Evolutionary conservation across 352 stramenopile species (phyloP), one percentile per base, ranked within the genome.

Genomic region (Aphanomyces cochlioides): DNA sequence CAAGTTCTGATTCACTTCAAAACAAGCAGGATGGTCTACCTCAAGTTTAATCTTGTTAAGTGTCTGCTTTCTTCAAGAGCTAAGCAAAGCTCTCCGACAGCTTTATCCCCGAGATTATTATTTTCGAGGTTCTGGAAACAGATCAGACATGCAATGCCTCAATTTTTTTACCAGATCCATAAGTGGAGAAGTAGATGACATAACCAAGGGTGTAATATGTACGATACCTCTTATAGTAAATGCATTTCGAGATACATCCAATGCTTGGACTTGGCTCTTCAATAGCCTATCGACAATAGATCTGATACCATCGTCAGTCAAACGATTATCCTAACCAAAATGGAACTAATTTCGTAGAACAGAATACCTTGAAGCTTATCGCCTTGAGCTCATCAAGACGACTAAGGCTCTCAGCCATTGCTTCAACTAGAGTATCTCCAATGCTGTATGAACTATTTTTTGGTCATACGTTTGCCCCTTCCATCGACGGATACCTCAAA

Each of bases 381-480:
- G 21, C 34, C 5, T 21, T 63, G 13, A 70, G 40, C 4, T 47
- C 48, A 1, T 60, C 47, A 5, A 70, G 59, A 39, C 21, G 15
- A 36, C 43, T 17, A 10, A 70, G 39, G 19, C 64, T 70, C 15
- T 70, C 50, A 8, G 50, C 15, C 36, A 70, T 17, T 36, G 64
- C 64, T 5, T 19, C 8, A n/a, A 70, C 39, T 6, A 70, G 47
- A 36, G 28, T 34, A 39, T 70, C 64, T 34, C 64, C 64, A 37
- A 70, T 70, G 47, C 64, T 70, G 54, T 70, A 70, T 28, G 64
- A 70, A 15, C 64, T 70, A 40, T n/a, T 41, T 19, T 12, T 48
- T 41, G 34, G 12, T 7, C 56, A 40, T 38, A 38, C 17, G 10
- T 58, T 19, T 17, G 10, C 36, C 39, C 2, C 6, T 37, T 60